Evolutionary conservation across 202 grass and related monocot genomes (phyloP), one percentile per base, ranked within the genome.

Genomic region (Saccharum hybrid): DNA sequence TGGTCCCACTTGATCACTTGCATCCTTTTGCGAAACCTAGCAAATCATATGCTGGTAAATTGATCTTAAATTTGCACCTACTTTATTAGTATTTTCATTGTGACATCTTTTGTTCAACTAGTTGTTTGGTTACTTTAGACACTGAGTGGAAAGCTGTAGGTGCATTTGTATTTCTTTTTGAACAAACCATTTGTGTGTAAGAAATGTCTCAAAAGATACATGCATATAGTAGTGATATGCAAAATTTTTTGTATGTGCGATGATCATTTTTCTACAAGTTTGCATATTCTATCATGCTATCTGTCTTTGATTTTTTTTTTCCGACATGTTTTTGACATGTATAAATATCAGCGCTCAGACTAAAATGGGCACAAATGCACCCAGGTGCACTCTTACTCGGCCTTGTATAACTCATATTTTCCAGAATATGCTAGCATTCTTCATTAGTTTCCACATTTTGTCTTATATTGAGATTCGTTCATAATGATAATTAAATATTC

Each of bases 1-100:
- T 96, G 91, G 71, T 21, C 4, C 82, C 91, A 76, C 90, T 96
- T 39, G 89, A 90, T 79, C 63, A 88, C 57, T 69, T 96, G 48
- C 91, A 99, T 75, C 91, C 96, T 68, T 96, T 89, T 67, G 73
- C 70, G 28, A 78, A 90, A 76, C 86, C 91, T 64, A 92, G 93
- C 72, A 83, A 79, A 78, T 42, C 76, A 41, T 90, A 96, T 66
- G 81, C 83, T 80, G 96, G 93, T 98, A 98, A 76, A 19, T 57
- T 82, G 34, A 42, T 57, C 63, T 33, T 81, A 68, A 82, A 42
- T 37, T 39, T 78, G 78, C 1, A 40, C 16, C 6, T 74, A 43
- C 62, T 48, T 72, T 52, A 57, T 82, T 71, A 16, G 11, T 30
- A 37, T 49, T 71, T 83, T 26, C 46, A 76, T 79, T 26, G 23